A percentile compares a stretch with the other conserved stretches of the same genome.
Conservation (phyloP, 345 rosid genomes). For the Eucalyptus lansdowneana region DNA sequence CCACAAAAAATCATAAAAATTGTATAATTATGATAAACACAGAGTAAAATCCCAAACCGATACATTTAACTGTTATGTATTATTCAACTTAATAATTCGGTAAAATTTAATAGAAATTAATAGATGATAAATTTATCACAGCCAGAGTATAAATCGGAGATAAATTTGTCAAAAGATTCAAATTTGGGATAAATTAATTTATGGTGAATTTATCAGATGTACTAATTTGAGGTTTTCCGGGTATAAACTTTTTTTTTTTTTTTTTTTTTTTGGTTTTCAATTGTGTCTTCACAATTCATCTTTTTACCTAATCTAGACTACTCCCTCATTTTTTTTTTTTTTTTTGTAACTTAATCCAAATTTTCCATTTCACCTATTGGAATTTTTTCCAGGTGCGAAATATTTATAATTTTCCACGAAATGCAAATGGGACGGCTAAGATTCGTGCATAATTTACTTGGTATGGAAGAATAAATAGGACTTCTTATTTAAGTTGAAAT, state of each 20-base stretch:
- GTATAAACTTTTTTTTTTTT: accelerated
- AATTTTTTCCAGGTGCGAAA: not conserved
- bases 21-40: accelerated
- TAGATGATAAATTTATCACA: accelerated
- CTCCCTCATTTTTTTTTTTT: too few relatives aligned
- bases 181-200: too few relatives aligned
- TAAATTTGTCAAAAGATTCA: too few relatives aligned
- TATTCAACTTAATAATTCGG: too few relatives aligned
- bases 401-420: not conserved
- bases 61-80: too few relatives aligned
- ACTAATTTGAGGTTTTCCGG: accelerated
- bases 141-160: accelerated
- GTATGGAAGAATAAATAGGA: not conserved
- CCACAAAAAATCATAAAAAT: too few relatives aligned
- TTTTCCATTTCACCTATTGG: not conserved
- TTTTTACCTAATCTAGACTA: not conserved
- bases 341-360: not conserved
- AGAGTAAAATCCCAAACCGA: accelerated
- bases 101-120: too few relatives aligned
- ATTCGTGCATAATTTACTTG: not conserved
- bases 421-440: not conserved
- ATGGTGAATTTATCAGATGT: accelerated
- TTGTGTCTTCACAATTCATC: not conserved
- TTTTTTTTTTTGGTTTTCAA: not conserved
- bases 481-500: not conserved